These are phyloP conservation scores for Botrytis cinerea DNA, from an alignment of 2,329 filamentous ascomycete species.

Conservation along the genomic window DNA sequence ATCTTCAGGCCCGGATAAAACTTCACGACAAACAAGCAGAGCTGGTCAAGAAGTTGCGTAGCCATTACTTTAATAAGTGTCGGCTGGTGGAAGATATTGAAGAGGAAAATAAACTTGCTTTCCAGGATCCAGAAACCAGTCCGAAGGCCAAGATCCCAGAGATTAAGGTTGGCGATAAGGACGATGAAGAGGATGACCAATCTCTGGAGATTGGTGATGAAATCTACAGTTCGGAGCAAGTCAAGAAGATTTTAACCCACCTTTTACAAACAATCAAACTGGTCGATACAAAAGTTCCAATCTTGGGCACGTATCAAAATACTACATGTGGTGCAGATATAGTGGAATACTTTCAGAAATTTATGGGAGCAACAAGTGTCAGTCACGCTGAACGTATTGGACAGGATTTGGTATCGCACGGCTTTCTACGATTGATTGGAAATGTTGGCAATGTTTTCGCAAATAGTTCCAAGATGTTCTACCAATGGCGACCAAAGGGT, in stretches of 20 bases:
- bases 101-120: constrained; percentile 97
- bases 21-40: constrained; percentile 91
- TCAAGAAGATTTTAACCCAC: constrained; percentile 86
- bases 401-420: constrained; percentile 84
- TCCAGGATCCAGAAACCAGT: constrained; percentile 80
- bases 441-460: constrained; percentile 95
- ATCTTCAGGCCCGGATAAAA: constrained; percentile 88
- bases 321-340: constrained; percentile 90
- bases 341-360: constrained; percentile 88
- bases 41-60: constrained; percentile 85
- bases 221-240: constrained; percentile 77
- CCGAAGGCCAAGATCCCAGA: constrained; percentile 71
- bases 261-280: constrained; percentile 86
- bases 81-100: constrained; percentile 93
- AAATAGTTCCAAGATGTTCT: constrained; percentile 96
- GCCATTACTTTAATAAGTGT: constrained; percentile 98
- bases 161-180: constrained; percentile 79
- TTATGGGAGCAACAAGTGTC: constrained; percentile 80
- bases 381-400: constrained; percentile 93
- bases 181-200: constrained; percentile 74
- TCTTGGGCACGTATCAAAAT: constrained; percentile 92
- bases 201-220: constrained; percentile 89
- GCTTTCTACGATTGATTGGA: constrained; percentile 86
- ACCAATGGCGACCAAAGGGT: constrained; percentile 92
- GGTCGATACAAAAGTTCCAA: constrained; percentile 91